phyloP scores from a whole-genome alignment of 1,284 basidiomycete genomes.

The Pisolithus thermaeus region DNA sequence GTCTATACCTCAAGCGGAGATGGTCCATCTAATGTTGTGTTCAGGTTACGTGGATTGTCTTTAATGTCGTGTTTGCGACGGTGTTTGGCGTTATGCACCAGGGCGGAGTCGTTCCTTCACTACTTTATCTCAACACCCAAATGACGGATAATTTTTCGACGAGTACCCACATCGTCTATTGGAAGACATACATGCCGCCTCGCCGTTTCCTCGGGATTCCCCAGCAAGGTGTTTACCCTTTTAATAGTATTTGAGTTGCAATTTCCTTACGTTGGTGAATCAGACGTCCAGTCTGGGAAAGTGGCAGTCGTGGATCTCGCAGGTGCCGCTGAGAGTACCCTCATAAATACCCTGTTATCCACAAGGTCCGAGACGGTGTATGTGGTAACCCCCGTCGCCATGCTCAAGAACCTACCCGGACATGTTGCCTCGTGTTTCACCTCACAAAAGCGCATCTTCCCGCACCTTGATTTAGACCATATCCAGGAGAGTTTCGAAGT shows the following conservation, averaged over 20 bases:
- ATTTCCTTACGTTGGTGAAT: conserved; percentile 1
- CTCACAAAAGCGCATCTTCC: conserved; percentile 22
- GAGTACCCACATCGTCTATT: conserved; percentile 28
- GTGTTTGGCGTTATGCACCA: conserved; percentile 37
- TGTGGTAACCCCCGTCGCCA: conserved; percentile 29
- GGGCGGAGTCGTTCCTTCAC: conserved; percentile 36
- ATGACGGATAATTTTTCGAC: conserved; percentile 7
- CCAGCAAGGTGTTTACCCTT: conserved; percentile 16
- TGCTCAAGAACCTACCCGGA: conserved; percentile 14
- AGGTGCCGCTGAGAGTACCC: conserved; percentile 17
- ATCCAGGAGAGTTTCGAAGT: conserved; percentile 27
- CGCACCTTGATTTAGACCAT: conserved; percentile 37
- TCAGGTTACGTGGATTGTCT: conserved; percentile 27
- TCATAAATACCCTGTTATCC: conserved; percentile 15
- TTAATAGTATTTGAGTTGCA: not conserved
- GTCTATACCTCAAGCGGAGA: not conserved
- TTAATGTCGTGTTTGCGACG: conserved; percentile 25
- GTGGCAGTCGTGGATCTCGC: conserved; percentile 22
- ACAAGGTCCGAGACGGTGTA: conserved; percentile 13
- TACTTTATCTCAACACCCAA: conserved; percentile 28
- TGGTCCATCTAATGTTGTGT: not conserved
- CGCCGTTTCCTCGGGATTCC: conserved; percentile 31
- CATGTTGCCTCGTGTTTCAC: conserved; percentile 18
- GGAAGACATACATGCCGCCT: conserved; percentile 40
- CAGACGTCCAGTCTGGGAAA: conserved; percentile 17